Evolutionary conservation across 768 basidiomycete species (phyloP).

Genomic region (Tulasnella sp.): DNA sequence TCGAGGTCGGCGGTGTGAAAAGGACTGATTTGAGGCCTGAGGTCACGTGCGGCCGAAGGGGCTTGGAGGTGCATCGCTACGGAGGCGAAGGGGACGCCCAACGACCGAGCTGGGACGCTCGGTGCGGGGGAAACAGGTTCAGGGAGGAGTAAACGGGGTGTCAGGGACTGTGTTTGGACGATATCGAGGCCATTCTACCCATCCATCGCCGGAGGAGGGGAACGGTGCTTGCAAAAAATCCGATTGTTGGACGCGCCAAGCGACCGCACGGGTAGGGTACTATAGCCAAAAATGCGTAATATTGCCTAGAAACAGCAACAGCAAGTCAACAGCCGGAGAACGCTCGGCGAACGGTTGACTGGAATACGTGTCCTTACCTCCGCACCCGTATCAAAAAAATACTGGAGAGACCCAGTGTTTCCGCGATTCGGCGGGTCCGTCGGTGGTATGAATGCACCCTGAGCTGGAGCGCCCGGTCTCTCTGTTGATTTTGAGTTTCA

Average conservation of each 20-base stretch:
- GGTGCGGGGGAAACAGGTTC: neutral
- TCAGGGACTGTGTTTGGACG: neutral
- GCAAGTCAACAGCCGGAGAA: neutral
- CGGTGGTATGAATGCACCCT: neutral
- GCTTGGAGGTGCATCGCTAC: neutral
- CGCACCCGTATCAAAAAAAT: neutral
- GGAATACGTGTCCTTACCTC: neutral
- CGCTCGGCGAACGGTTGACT: conserved; percentile 4
- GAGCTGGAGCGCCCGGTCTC: neutral
- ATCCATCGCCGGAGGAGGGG: neutral
- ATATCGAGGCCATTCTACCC: neutral
- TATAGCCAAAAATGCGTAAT: neutral
- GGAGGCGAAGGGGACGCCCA: neutral
- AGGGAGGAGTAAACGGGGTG: neutral
- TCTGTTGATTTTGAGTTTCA: conserved; percentile 6
- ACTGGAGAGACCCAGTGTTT: neutral
- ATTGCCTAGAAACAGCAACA: neutral
- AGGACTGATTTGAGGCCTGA: neutral
- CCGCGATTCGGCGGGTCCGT: conserved; percentile 3
- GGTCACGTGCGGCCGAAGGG: neutral
- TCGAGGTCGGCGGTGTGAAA: neutral
- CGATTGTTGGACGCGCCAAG: neutral
- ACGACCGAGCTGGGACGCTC: neutral
- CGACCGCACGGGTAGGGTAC: neutral
- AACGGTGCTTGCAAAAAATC: neutral